Percentiles rank a stretch among this genome's conserved stretches.
Conservation (phyloP, 2,329 filamentous ascomycete species). For the Colletotrichum liriopes region DNA sequence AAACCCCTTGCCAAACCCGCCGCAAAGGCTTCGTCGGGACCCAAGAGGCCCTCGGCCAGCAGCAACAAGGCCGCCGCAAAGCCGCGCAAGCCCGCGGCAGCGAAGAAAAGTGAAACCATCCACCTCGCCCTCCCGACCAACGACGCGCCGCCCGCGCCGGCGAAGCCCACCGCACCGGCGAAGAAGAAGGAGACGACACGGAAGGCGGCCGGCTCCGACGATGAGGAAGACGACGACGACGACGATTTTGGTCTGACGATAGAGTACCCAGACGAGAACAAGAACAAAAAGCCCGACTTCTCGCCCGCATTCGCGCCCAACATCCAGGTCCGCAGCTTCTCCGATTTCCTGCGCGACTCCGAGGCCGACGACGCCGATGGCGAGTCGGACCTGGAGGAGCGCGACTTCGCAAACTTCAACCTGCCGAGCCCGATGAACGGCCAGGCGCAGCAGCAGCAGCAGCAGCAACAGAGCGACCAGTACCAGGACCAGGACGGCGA, state of each 20-base stretch:
- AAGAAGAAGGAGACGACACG: slow-evolving; percentile 51
- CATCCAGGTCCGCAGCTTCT: slow-evolving; percentile 63
- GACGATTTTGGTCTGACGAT: slow-evolving; percentile 72
- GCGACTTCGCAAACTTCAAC: slow-evolving; percentile 60
- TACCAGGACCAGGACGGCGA: slow-evolving; percentile 45
- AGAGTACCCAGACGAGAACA: slow-evolving; percentile 69
- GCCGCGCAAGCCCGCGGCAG: slow-evolving; percentile 49
- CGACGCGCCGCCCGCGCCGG: slow-evolving; percentile 43
- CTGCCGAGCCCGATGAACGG: slow-evolving; percentile 68
- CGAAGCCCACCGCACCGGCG: slow-evolving; percentile 30
- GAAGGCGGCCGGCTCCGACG: slow-evolving; percentile 60
- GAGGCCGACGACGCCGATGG: slow-evolving; percentile 64
- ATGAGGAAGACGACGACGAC: slow-evolving; percentile 69
- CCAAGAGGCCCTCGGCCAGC: slow-evolving; percentile 48
- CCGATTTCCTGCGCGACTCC: slow-evolving; percentile 66
- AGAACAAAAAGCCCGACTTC: slow-evolving; percentile 58
- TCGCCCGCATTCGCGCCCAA: slow-evolving; percentile 61
- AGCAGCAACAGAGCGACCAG: slow-evolving; percentile 46
- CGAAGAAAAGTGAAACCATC: slow-evolving; percentile 57
- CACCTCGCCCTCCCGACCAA: slow-evolving; percentile 55
- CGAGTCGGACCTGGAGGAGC: slow-evolving; percentile 63
- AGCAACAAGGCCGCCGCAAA: slow-evolving; percentile 45
- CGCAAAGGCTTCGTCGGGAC: slow-evolving; percentile 39
- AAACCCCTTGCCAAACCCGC: slow-evolving; percentile 45
- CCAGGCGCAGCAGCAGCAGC: slow-evolving; percentile 49